phyloP scores from a whole-genome alignment of 768 basidiomycete genomes.

The Leccinum fibrillosum region DNA sequence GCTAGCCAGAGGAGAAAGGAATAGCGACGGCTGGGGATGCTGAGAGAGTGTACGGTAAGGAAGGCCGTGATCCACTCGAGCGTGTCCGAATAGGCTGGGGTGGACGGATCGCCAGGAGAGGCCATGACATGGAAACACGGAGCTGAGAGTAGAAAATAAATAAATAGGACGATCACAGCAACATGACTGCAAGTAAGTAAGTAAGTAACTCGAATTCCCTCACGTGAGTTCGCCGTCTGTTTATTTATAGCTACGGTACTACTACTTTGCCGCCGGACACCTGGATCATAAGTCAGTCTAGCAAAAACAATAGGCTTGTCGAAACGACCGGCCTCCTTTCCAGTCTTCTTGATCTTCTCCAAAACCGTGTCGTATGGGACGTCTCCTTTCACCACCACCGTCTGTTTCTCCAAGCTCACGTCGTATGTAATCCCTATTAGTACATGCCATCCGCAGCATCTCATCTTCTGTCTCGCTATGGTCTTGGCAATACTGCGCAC shows the following conservation, averaged over 20 bases:
- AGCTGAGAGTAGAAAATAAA: not conserved
- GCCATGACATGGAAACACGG: slow-evolving; percentile 27
- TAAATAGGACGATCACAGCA: not conserved
- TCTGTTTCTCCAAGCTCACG: slow-evolving; percentile 66
- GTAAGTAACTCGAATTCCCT: too few species aligned
- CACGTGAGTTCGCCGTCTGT: not conserved
- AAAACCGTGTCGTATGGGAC: slow-evolving; percentile 62
- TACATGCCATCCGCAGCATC: not conserved
- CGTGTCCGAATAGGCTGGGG: slow-evolving; percentile 42
- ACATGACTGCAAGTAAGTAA: not conserved
- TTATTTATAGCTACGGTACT: not conserved
- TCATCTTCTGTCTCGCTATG: not conserved
- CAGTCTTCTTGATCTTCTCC: slow-evolving; percentile 84
- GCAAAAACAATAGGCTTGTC: not conserved
- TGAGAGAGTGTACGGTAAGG: slow-evolving; percentile 53
- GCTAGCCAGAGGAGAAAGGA: slow-evolving; percentile 59
- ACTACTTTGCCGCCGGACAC: slow-evolving; percentile 16
- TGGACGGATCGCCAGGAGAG: slow-evolving; percentile 28
- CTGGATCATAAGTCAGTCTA: not conserved
- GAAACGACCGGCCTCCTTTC: slow-evolving; percentile 63
- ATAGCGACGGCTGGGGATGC: slow-evolving; percentile 50
- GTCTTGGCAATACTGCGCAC: slow-evolving; percentile 6
- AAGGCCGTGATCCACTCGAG: slow-evolving; percentile 56
- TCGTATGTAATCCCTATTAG: slow-evolving; percentile 38
- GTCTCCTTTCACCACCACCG: slow-evolving; percentile 63